Conservation (phyloP, 2,329 filamentous ascomycete species). For the Alternaria postmessia region DNA sequence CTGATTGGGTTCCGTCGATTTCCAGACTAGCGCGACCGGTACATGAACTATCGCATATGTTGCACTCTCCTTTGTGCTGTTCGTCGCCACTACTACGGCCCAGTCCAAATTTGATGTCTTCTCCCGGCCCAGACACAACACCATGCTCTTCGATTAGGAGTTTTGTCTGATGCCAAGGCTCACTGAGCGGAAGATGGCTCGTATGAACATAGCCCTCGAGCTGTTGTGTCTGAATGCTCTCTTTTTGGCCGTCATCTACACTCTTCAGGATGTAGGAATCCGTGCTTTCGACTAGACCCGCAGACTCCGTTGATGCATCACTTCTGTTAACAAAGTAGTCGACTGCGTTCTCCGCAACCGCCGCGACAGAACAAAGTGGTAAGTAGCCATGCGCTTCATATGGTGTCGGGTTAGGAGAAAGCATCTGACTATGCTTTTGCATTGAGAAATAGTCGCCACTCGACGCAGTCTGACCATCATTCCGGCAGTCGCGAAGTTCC, state of each 20-base stretch:
- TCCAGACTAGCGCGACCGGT: no score
- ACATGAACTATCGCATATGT: background rate
- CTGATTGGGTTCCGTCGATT: no score
- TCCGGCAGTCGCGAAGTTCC: background rate
- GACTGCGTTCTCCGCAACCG: background rate
- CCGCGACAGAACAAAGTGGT: background rate
- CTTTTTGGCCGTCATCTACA: no score
- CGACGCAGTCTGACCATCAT: no score
- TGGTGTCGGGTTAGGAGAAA: background rate
- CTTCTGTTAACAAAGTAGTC: background rate
- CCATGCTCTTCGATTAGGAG: rapidly evolving
- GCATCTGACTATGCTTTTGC: background rate
- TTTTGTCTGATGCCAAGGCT: no score
- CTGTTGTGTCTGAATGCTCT: no score
- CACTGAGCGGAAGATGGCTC: no score
- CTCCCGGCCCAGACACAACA: no score
- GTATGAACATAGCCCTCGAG: no score
- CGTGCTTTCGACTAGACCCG: rapidly evolving
- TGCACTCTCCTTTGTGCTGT: no score
- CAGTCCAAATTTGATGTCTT: no score
- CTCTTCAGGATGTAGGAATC: rapidly evolving
- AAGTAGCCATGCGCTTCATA: background rate
- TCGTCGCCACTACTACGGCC: no score
- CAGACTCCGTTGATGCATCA: background rate
- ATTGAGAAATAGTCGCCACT: background rate